A percentile compares a stretch with the other conserved stretches of the same genome.
Evolutionary conservation across 495 filamentous ascomycete genomes (phyloP).

Genomic region (Clohesyomyces aquaticus): DNA sequence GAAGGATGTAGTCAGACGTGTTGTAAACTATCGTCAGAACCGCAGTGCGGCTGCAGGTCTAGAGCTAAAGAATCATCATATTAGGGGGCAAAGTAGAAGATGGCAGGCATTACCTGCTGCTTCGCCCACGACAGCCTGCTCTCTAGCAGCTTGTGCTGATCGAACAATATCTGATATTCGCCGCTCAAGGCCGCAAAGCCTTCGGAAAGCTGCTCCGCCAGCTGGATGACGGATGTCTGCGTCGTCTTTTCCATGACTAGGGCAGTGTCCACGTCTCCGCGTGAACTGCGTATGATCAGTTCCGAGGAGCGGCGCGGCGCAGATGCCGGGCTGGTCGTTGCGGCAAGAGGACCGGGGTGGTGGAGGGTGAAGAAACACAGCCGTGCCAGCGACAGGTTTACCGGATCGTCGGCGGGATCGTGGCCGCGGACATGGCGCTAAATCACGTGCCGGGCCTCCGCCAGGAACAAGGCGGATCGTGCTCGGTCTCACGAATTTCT

Average conservation of each 20-base stretch:
- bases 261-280: no score
- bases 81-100: constrained; percentile 9
- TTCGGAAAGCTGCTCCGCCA: constrained; percentile 41
- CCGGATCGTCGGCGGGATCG: no score
- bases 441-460: neutral
- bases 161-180: constrained; percentile 45
- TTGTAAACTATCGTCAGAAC: constrained; percentile 58
- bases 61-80: constrained; percentile 73
- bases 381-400: no score
- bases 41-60: constrained; percentile 66
- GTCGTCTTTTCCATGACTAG: constrained; percentile 17
- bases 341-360: neutral
- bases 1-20: constrained; percentile 35
- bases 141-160: constrained; percentile 45
- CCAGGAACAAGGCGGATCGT: neutral
- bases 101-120: constrained; percentile 44
- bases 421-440: no score
- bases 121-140: constrained; percentile 45
- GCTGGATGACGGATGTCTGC: constrained; percentile 16
- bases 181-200: constrained; percentile 47
- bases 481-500: neutral
- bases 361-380: neutral
- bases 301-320: no score
- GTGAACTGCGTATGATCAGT: no score
- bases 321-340: no score